phyloP scores from a whole-genome alignment of 345 rosid genomes.

The Erucastrum elatum region DNA sequence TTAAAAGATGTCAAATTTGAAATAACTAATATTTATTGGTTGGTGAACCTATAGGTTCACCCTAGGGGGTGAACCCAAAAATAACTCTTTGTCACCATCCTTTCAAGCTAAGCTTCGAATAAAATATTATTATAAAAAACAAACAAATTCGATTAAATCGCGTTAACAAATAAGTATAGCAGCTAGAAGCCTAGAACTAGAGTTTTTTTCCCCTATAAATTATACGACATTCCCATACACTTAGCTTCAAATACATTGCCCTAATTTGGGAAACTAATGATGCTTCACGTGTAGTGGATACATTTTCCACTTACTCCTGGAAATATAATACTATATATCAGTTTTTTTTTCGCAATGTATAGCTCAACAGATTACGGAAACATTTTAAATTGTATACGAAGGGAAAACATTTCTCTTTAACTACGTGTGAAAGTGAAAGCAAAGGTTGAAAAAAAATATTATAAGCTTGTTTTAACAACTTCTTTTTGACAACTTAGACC shows the following conservation, averaged over 20 bases:
- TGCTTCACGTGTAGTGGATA: neutral
- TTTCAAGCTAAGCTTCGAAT: constrained; percentile 39
- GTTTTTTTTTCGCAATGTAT: neutral
- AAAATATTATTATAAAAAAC: constrained; percentile 2
- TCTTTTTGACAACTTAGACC: too few species aligned
- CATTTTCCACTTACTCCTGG: neutral
- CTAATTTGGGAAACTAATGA: constrained; percentile 10
- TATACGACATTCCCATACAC: neutral
- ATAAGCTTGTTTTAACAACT: constrained; percentile 30
- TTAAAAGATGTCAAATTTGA: too few species aligned
- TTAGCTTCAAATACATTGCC: constrained; percentile 19
- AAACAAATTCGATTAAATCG: neutral
- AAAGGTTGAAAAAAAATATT: constrained; percentile 22
- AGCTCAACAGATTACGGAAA: neutral
- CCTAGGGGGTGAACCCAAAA: too few species aligned
- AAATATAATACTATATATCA: neutral
- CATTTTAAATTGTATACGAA: neutral
- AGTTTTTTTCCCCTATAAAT: constrained; percentile 4
- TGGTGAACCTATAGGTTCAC: too few species aligned
- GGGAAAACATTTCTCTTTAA: neutral
- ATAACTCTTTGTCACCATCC: constrained; percentile 28
- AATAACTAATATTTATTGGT: too few species aligned
- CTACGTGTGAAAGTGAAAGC: constrained; percentile 21
- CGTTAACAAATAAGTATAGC: neutral
- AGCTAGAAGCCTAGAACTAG: neutral